Conservation (phyloP, 1,139 yeast genomes). For the Saccharomyces hybrid region DNA sequence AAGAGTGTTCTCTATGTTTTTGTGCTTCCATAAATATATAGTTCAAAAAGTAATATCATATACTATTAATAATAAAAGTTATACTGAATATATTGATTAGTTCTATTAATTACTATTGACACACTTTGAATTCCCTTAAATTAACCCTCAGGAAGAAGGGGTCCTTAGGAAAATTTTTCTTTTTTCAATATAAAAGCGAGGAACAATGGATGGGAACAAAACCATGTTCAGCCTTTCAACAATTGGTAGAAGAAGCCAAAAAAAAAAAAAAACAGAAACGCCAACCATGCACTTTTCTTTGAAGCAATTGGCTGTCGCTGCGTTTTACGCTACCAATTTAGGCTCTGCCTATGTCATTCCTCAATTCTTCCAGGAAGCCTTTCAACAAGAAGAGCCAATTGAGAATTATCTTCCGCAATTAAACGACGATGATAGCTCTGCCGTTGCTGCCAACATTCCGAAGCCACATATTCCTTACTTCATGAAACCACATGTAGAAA, state of each 20-base stretch:
- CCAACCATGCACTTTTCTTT: constrained; percentile 1
- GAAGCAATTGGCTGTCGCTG: constrained; percentile 1
- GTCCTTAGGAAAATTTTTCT: not conserved
- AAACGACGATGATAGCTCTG: not conserved
- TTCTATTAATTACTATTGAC: not conserved
- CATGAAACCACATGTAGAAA: constrained; percentile 42
- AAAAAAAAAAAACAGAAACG: not conserved
- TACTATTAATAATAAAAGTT: not conserved
- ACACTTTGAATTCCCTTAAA: not conserved
- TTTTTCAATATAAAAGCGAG: not conserved
- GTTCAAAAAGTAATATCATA: not conserved
- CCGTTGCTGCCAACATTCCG: constrained; percentile 3
- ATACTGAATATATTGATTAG: not conserved
- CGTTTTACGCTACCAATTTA: constrained; percentile 1
- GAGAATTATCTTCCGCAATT: constrained; percentile 3
- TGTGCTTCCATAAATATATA: not conserved
- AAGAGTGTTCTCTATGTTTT: not conserved
- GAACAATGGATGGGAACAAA: not conserved
- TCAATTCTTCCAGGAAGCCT: constrained; percentile 15
- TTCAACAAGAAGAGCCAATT: constrained; percentile 6
- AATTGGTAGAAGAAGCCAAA: not conserved
- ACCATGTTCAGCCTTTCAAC: not conserved
- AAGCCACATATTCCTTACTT: constrained; percentile 27
- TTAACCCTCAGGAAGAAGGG: not conserved
- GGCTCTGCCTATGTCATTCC: constrained; percentile 20